Conservation (phyloP, 2,329 filamentous ascomycete species). For the Aspergillus glaucus region DNA sequence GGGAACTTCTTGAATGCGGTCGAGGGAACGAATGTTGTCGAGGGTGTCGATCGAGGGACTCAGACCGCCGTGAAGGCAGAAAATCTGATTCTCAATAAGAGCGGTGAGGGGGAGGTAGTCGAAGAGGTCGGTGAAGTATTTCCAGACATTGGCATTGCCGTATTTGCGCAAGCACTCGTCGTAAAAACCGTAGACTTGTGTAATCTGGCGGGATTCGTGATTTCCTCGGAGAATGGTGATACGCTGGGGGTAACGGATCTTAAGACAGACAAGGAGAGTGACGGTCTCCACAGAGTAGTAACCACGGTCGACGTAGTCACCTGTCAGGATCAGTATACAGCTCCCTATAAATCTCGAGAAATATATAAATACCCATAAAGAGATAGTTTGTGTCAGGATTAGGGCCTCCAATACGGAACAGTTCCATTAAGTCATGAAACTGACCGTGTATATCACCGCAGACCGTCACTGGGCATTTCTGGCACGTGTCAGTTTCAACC, state of each 20-base stretch:
- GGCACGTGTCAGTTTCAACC: slow-evolving; percentile 17
- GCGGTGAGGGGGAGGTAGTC: slow-evolving; percentile 96
- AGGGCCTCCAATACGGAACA: slow-evolving; percentile 97
- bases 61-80: slow-evolving; percentile 94
- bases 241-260: slow-evolving; percentile 95
- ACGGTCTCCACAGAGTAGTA: slow-evolving; percentile 99
- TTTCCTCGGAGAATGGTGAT: slow-evolving; percentile 98
- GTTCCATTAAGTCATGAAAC: slow-evolving; percentile 98
- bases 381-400: slow-evolving; percentile 99
- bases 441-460: slow-evolving; percentile 99
- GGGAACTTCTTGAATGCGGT: slow-evolving; percentile 96
- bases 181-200: slow-evolving; percentile 98
- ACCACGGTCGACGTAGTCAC: slow-evolving; percentile 96
- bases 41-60: slow-evolving; percentile 94
- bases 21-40: slow-evolving; percentile 89
- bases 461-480: slow-evolving; percentile 98
- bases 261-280: slow-evolving; percentile 89
- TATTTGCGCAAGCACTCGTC: slow-evolving; percentile 99
- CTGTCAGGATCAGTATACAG: slow-evolving; percentile 38
- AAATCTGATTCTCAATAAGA: slow-evolving; percentile 98
- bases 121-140: slow-evolving; percentile 97
- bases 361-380: slow-evolving; percentile 74
- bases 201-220: slow-evolving; percentile 98
- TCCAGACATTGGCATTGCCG: slow-evolving; percentile 98
- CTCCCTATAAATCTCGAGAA: background rate